Percentiles rank a stretch among this genome's conserved stretches.
These are phyloP conservation scores for Malus hybrid DNA, from an alignment of 331 rosid genomes.

Conservation along the genomic window DNA sequence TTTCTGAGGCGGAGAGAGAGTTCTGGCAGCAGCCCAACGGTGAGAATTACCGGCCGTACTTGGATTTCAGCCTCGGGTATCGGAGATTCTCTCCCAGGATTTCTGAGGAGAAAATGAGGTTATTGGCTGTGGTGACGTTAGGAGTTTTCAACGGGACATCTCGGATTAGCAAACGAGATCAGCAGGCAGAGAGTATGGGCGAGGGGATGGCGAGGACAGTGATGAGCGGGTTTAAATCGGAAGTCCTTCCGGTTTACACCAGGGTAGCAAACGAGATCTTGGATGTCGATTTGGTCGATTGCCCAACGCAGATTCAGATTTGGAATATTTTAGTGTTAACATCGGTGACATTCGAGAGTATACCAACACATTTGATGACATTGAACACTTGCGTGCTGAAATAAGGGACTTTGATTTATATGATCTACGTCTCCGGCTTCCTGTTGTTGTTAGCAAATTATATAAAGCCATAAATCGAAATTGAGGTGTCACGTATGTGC, in stretches of 20 bases:
- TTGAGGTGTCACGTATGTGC: constrained; percentile 35
- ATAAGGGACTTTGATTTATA: constrained; percentile 76
- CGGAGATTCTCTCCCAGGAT: constrained; percentile 20
- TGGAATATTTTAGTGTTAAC: too few species aligned
- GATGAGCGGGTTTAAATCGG: too few species aligned
- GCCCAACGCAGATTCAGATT: too few species aligned
- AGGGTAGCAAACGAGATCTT: too few species aligned
- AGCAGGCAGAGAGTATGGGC: too few species aligned
- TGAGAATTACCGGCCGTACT: constrained; percentile 33
- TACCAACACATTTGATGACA: too few species aligned
- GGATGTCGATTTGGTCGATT: too few species aligned
- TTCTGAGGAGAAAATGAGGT: constrained; percentile 36
- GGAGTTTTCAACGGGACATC: constrained; percentile 36
- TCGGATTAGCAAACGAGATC: too few species aligned
- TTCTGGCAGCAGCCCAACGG: constrained; percentile 47
- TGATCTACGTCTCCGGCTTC: constrained; percentile 73
- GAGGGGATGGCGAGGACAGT: too few species aligned
- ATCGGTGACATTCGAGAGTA: too few species aligned
- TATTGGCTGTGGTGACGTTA: constrained; percentile 40
- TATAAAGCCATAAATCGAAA: constrained; percentile 65
- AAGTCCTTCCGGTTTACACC: too few species aligned
- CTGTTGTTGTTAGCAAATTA: constrained; percentile 73
- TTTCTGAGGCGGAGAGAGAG: constrained; percentile 29
- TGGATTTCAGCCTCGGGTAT: constrained; percentile 36
- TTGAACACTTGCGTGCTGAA: too few species aligned